Percentiles rank a stretch among this genome's conserved stretches.
These are phyloP conservation scores for Gamarada debralockiae DNA, from an alignment of 495 filamentous ascomycete species.

Conservation along the genomic window DNA sequence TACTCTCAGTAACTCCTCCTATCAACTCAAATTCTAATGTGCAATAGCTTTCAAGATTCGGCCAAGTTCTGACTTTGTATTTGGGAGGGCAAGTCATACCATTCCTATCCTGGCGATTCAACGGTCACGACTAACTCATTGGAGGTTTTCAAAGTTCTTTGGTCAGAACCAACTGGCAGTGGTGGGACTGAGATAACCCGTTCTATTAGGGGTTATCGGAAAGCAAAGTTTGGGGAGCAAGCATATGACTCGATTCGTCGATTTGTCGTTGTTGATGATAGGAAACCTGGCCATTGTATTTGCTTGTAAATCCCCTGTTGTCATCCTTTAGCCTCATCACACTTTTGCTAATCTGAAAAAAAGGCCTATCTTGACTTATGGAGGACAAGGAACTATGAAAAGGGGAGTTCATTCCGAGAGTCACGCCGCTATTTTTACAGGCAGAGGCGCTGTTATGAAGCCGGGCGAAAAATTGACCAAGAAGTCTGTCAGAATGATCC, in stretches of 20 bases:
- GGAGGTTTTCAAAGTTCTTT: not conserved
- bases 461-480: slow-evolving; percentile 1
- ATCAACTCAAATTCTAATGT: too few species aligned
- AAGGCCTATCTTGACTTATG: slow-evolving; percentile 3
- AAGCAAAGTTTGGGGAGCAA: not conserved
- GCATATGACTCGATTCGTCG: slow-evolving; percentile 8
- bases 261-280: slow-evolving; percentile 13
- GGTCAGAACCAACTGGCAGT: not conserved
- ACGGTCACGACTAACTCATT: not conserved
- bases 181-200: not conserved
- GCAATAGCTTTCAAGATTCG: too few species aligned
- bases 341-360: not conserved
- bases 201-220: not conserved
- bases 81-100: too few species aligned
- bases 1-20: too few species aligned
- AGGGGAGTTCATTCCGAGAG: not conserved
- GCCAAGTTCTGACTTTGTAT: too few species aligned
- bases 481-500: slow-evolving; percentile 9
- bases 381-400: not conserved
- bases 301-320: slow-evolving; percentile 11
- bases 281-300: slow-evolving; percentile 6
- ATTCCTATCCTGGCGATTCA: not conserved
- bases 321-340: not conserved
- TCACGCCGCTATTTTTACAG: slow-evolving; percentile 19
- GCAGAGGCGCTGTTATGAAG: not conserved